Percentiles rank a stretch among this genome's conserved stretches.
Conservation (phyloP, 192 early-diverging fungal genomes). For the Backusella westeae region DNA sequence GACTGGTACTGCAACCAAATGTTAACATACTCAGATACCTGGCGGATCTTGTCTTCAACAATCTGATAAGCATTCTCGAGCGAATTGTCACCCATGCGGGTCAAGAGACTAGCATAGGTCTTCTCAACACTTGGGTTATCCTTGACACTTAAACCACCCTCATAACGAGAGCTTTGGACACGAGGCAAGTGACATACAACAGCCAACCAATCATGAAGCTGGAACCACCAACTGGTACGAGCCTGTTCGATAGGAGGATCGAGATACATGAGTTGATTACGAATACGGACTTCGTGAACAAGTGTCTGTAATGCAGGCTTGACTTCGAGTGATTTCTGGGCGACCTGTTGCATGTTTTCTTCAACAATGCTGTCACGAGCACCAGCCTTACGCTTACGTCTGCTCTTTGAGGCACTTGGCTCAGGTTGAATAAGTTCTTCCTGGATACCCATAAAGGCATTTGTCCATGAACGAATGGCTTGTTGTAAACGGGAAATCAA, state of each 20-base stretch:
- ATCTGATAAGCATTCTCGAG: constrained; percentile 79
- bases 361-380: constrained; percentile 32
- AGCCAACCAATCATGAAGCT: constrained; percentile 94
- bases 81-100: constrained; percentile 64
- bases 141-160: constrained; percentile 68
- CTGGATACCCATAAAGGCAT: constrained; percentile 58
- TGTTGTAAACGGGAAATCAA: constrained; percentile 70
- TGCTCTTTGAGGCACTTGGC: constrained; percentile 40
- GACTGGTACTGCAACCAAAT: constrained; percentile 99
- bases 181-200: constrained; percentile 82
- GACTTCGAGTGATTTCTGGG: constrained; percentile 42
- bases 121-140: constrained; percentile 49
- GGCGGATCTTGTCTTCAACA: constrained; percentile 74
- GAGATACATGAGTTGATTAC: constrained; percentile 95
- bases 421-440: constrained; percentile 44
- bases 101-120: constrained; percentile 70
- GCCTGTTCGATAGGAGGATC: constrained; percentile 96
- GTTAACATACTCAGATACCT: constrained; percentile 82
- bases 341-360: constrained; percentile 26
- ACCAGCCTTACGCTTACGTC: constrained; percentile 40
- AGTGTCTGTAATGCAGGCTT: constrained; percentile 67
- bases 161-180: constrained; percentile 89
- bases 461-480: constrained; percentile 77
- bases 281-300: constrained; percentile 86
- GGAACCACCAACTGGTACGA: constrained; percentile 80